Base-by-base conservation (phyloP, 768 basidiomycete genomes). In the Macrolepiota albuminosa region DNA sequence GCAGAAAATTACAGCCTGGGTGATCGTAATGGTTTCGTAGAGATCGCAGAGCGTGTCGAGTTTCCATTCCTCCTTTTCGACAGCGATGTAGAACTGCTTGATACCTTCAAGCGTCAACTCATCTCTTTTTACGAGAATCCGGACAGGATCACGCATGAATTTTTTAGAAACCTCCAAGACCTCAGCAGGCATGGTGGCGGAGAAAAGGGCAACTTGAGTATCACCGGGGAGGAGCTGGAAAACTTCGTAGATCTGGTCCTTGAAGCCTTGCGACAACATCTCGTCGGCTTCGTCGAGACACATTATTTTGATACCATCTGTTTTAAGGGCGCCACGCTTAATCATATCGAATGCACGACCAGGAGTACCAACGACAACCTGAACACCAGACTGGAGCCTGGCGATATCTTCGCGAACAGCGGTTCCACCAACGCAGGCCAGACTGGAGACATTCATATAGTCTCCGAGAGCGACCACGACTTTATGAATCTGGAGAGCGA, bases 11-110 rank as follows among this genome's bases (percentile, higher is more conserved):
- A 98, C 96, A 58, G 96, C 95, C 74, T 98, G 96, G 46, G 96
- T 98, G 78, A 99, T 98, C 69, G 96, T 98, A 62, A 98, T 91
- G 54, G 95, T 98, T 80, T 96, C 95, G 80, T 95, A 97, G 54
- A 99, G 84, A 82, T 99, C 96, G 78, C 93, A 98, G 42, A 99
- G 87, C 48, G 96, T 99, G 78, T 99, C 96, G 61, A 98, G 80
- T 76, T 98, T 98, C 96, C 95, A 99, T 68, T 98, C 96, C 78
- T 98, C 96, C 82, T 98, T 98, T 78, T 98, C 96, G 61, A 98
- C 96, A 53, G 96, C 96, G 69, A 98, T 95, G 78, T 95, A 98
- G 79, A 96, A 97, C 74, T 97, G 95, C 79, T 95, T 94, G 84
- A 97, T 97, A 89, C 95, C 96, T 75, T 99, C 96, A 57, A 99